A percentile compares a stretch with the other conserved stretches of the same genome.
These are phyloP conservation scores for Lepiota brunneoincarnata DNA, from an alignment of 768 basidiomycete species.

Conservation along the genomic window DNA sequence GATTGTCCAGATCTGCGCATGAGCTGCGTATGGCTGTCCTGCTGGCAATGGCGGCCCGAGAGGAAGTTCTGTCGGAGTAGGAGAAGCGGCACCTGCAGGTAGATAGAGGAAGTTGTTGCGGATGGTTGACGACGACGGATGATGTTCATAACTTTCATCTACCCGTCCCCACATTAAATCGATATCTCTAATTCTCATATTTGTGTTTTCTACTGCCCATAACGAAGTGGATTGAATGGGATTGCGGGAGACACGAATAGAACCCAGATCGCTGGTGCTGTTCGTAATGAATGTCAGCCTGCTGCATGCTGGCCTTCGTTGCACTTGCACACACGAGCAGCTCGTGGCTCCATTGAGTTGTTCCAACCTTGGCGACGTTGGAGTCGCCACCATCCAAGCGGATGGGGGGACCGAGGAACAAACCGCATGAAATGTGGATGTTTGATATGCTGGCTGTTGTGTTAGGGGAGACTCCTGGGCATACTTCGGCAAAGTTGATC, in stretches of 20 bases:
- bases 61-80: too few species aligned
- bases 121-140: constrained; percentile 4
- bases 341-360: constrained; percentile 20
- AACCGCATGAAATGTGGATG: constrained; percentile 17
- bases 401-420: constrained; percentile 17
- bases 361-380: constrained; percentile 5
- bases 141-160: constrained; percentile 3
- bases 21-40: background rate
- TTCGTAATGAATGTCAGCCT: constrained; percentile 1
- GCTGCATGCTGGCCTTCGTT: constrained; percentile 10
- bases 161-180: constrained; percentile 7
- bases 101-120: background rate
- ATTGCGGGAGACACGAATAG: background rate
- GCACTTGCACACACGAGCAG: constrained; percentile 18
- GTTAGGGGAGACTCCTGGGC: constrained; percentile 16
- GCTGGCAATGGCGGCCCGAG: background rate
- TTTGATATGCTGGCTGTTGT: constrained; percentile 20
- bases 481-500: background rate
- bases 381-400: constrained; percentile 20
- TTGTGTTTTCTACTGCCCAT: constrained; percentile 6
- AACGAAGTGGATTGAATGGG: background rate
- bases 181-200: background rate
- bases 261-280: background rate
- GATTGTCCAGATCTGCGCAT: background rate
- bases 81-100: constrained; percentile 4